Percentiles rank a stretch among this genome's conserved stretches.
Evolutionary conservation across 2,329 filamentous ascomycete genomes (phyloP).

Genomic region (Exophiala aquamarina): DNA sequence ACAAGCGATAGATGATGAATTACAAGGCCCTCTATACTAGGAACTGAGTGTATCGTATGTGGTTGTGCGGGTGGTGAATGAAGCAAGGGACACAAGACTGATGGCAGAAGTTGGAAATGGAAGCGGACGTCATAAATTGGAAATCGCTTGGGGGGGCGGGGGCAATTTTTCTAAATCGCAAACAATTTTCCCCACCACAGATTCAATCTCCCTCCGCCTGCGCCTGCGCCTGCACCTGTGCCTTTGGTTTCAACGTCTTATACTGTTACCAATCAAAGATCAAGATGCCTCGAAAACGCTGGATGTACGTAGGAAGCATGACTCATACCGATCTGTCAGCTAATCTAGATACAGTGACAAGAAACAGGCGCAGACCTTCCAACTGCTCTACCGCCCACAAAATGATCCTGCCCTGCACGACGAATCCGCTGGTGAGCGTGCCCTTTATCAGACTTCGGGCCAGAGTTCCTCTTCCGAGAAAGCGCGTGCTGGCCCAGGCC

Average conservation of each 20-base stretch:
- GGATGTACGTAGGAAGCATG: conserved; percentile 56
- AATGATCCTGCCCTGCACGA: conserved; percentile 98
- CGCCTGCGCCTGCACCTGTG: no score
- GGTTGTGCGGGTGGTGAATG: no score
- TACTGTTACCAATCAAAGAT: background rate
- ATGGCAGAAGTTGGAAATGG: no score
- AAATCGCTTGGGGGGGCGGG: background rate
- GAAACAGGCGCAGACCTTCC: conserved; percentile 89
- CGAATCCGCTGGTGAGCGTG: conserved; percentile 80
- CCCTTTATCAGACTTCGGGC: conserved; percentile 67
- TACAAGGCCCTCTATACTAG: no score
- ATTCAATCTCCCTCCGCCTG: background rate
- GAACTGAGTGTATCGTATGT: no score
- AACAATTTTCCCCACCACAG: background rate
- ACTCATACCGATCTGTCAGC: conserved; percentile 4
- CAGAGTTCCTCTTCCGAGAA: conserved; percentile 31
- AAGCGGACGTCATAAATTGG: no score
- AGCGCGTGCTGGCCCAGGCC: conserved; percentile 38
- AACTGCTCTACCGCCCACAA: conserved; percentile 91
- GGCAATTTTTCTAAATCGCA: background rate
- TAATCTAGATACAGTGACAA: conserved; percentile 64
- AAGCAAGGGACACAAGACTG: no score
- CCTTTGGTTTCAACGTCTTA: no score
- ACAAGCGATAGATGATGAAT: no score
- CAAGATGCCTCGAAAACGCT: conserved; percentile 61